phyloP scores from a whole-genome alignment of 2,329 filamentous ascomycete species.

The Diaporthe vexans region DNA sequence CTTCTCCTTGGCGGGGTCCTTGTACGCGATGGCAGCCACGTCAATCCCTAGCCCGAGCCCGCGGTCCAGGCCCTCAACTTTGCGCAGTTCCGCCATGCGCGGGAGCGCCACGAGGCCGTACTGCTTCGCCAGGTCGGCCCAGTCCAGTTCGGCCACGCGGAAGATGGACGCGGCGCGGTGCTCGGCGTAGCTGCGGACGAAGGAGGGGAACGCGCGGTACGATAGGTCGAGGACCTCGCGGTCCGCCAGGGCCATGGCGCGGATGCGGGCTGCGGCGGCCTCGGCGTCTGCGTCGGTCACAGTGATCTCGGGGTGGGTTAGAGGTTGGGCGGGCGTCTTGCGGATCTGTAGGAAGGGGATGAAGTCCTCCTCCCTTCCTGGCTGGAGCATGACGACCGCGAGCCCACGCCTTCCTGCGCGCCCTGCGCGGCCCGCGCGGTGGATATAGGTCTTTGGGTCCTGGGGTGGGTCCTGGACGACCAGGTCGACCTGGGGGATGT shows the following conservation, averaged over 20 bases:
- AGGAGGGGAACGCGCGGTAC: conserved; percentile 92
- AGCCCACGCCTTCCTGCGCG: conserved; percentile 89
- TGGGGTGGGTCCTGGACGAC: conserved; percentile 89
- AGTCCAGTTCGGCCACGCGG: conserved; percentile 83
- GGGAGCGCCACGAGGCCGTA: conserved; percentile 92
- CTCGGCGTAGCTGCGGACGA: conserved; percentile 91
- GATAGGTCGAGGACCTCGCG: conserved; percentile 86
- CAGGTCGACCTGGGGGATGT: conserved; percentile 92
- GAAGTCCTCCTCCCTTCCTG: conserved; percentile 91
- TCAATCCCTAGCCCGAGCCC: conserved; percentile 74
- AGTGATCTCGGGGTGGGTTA: conserved; percentile 69
- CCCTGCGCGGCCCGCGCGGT: conserved; percentile 90
- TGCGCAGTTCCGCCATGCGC: conserved; percentile 91
- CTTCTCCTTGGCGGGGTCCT: conserved; percentile 79
- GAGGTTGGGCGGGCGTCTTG: conserved; percentile 82
- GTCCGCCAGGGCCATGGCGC: conserved; percentile 63
- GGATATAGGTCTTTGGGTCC: conserved; percentile 95
- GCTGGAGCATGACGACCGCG: conserved; percentile 87
- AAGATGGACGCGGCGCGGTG: conserved; percentile 95
- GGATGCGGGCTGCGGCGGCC: conserved; percentile 48
- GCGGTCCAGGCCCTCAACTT: conserved; percentile 77
- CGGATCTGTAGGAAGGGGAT: conserved; percentile 87
- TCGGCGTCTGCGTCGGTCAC: conserved; percentile 74
- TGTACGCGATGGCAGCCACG: conserved; percentile 78
- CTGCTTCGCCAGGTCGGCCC: conserved; percentile 82